Percentiles rank a stretch among this genome's conserved stretches.
These are phyloP conservation scores for Phialophora verrucosa DNA, from an alignment of 2,329 filamentous ascomycete genomes.

Conservation along the genomic window DNA sequence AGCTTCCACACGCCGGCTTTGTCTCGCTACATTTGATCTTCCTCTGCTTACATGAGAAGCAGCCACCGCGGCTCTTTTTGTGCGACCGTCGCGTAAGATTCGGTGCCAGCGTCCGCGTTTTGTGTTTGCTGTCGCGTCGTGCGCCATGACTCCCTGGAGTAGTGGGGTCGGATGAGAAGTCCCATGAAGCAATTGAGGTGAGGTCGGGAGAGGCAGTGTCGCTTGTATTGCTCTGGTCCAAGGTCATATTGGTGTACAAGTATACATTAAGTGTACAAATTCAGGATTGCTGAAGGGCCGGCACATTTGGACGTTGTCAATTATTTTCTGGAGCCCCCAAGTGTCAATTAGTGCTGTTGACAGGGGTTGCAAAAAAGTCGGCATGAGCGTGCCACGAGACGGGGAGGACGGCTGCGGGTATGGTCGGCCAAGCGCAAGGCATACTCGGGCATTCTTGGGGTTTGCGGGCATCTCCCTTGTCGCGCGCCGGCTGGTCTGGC, in stretches of 20 bases:
- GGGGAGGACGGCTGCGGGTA: slow-evolving; percentile 27
- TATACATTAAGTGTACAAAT: slow-evolving; percentile 5
- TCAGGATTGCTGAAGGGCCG: slow-evolving; percentile 9
- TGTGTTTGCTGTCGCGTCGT: slow-evolving; percentile 19
- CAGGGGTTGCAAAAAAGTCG: slow-evolving; percentile 13
- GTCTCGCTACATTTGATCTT: slow-evolving; percentile 56
- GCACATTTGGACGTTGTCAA: slow-evolving; percentile 15
- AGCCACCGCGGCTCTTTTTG: slow-evolving; percentile 51
- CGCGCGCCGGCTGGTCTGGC: background rate
- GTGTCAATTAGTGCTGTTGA: slow-evolving; percentile 9
- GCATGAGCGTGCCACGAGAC: slow-evolving; percentile 23
- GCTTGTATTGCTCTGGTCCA: slow-evolving; percentile 18
- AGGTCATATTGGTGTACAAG: slow-evolving; percentile 25
- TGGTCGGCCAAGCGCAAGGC: slow-evolving; percentile 34
- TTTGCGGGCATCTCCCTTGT: background rate
- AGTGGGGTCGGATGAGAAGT: slow-evolving; percentile 23
- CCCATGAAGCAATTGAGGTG: slow-evolving; percentile 28
- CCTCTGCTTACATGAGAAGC: slow-evolving; percentile 49
- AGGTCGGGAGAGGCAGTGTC: slow-evolving; percentile 20
- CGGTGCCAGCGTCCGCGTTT: slow-evolving; percentile 37
- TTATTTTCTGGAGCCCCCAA: slow-evolving; percentile 9
- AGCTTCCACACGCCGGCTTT: slow-evolving; percentile 48
- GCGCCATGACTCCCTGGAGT: slow-evolving; percentile 11
- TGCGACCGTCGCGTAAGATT: slow-evolving; percentile 43
- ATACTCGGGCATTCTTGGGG: slow-evolving; percentile 21